Evolutionary conservation across 768 basidiomycete species (phyloP).

Genomic region (Calocybe gangraenosa): DNA sequence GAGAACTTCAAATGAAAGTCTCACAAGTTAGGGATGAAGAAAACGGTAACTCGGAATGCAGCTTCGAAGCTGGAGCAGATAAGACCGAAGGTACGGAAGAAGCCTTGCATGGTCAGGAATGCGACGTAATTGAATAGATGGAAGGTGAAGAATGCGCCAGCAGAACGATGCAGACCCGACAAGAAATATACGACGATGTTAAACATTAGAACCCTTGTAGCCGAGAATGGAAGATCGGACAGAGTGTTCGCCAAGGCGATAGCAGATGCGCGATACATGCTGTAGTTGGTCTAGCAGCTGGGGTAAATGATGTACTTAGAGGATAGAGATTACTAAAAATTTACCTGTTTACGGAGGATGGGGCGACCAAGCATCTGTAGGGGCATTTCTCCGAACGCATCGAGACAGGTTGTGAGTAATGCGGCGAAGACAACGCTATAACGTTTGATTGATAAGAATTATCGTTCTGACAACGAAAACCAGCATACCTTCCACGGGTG

Average conservation of each 20-base stretch:
- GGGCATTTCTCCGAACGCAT: conserved; percentile 76
- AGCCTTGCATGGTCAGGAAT: conserved; percentile 74
- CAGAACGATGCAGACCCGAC: conserved; percentile 42
- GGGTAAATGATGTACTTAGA: neutral
- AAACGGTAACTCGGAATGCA: conserved; percentile 48
- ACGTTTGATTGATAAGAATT: neutral
- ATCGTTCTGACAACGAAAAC: neutral
- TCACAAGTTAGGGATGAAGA: conserved; percentile 74
- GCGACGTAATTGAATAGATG: conserved; percentile 63
- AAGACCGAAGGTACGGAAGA: conserved; percentile 74
- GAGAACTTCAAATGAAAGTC: too few species aligned
- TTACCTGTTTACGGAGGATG: conserved; percentile 62
- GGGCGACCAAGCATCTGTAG: conserved; percentile 79
- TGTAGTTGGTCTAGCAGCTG: conserved; percentile 42
- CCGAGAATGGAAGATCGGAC: conserved; percentile 68
- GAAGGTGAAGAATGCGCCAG: conserved; percentile 48
- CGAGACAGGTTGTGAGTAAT: conserved; percentile 61
- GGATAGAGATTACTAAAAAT: neutral
- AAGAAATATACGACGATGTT: conserved; percentile 71
- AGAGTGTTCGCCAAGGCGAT: conserved; percentile 63
- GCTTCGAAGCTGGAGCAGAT: conserved; percentile 43
- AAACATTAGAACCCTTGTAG: conserved; percentile 53
- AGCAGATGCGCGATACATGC: conserved; percentile 65
- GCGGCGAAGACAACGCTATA: conserved; percentile 65
- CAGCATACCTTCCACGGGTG: conserved; percentile 64